Evolutionary conservation across 257 asterid species (phyloP), one percentile per base, ranked within the genome.

Genomic region (Lithospermum erythrorhizon): DNA sequence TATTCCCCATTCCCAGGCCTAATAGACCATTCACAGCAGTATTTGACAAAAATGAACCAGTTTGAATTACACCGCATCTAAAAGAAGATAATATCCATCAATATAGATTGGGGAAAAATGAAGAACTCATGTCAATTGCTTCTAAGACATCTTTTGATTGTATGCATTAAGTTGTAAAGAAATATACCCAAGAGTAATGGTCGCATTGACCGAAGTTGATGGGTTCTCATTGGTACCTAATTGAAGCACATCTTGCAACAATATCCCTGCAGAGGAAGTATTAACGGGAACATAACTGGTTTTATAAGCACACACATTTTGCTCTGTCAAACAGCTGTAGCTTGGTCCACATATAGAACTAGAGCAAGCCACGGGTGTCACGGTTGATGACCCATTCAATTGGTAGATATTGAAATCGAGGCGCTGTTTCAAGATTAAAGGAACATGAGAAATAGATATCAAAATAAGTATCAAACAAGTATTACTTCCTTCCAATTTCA

Each of bases 21-120:
- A 93, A 86, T 14, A 93, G 80, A 68, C 99, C 99, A 70, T 93
- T 93, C 27, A 89, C 72, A 77, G 97, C 97, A 55, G 91, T 95
- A 19, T 84, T 90, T n/a, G 74, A 78, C 74, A 93, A 66, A 74
- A 93, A 89, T 57, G 81, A 87, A 55, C 97, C 99, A 1, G 99
- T 89, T 79, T 93, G 97, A 41, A 69, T 60, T 25, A 89, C 75
- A 67, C 99, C 99, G 76, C 99, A 93, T 48, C 97, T 93, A 87
- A 66, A 73, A 78, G 18, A 35, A 62, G 68, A 60, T 45, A 49
- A 54, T 53, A n/a, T 53, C 15, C 1, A 15, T 53, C n/a, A 19
- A 23, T 13, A 22, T 13, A 41, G 17, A 41, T 41, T 11, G 49
- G 49, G 49, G 17, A 11, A 7, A 10, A 37, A 9, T 37, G 16